These are phyloP conservation scores for Trichophyton equinum DNA, from an alignment of 2,329 filamentous ascomycete species.

Conservation along the genomic window DNA sequence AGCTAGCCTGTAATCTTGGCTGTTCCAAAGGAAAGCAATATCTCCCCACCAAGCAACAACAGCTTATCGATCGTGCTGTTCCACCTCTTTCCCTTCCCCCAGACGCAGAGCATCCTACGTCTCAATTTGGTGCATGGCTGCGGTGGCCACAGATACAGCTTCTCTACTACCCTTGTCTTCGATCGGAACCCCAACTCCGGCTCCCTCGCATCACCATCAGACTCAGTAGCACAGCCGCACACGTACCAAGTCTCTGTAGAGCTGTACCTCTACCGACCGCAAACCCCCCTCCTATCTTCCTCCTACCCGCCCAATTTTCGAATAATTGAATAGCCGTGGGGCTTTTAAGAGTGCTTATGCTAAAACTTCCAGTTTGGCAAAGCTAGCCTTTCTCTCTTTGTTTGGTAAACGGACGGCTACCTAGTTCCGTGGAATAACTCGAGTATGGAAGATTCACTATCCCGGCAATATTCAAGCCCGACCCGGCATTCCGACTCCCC, in stretches of 20 bases:
- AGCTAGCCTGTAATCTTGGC: neutral
- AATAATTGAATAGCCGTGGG: neutral
- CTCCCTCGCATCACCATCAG: neutral
- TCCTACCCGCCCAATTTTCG: neutral
- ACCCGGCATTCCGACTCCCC: conserved; percentile 8
- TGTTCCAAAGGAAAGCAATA: neutral
- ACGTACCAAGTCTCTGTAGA: neutral
- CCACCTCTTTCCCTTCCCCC: neutral
- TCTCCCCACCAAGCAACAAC: conserved; percentile 2
- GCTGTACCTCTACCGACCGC: neutral
- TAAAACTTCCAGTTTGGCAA: neutral
- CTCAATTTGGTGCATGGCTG: conserved; percentile 1
- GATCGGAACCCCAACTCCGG: neutral
- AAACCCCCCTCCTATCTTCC: too few relatives aligned
- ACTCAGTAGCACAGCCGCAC: neutral
- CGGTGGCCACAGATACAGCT: neutral
- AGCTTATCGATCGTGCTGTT: conserved; percentile 1
- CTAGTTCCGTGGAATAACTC: conserved; percentile 6
- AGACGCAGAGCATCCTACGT: neutral
- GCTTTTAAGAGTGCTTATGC: neutral
- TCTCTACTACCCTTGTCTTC: neutral
- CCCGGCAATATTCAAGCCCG: conserved; percentile 14
- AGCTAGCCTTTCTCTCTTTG: neutral
- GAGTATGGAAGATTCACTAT: conserved; percentile 19
- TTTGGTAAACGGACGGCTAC: neutral